Evolutionary conservation across 805 yeast genomes (phyloP).

Genomic region (Isabelozyma rhagii): DNA sequence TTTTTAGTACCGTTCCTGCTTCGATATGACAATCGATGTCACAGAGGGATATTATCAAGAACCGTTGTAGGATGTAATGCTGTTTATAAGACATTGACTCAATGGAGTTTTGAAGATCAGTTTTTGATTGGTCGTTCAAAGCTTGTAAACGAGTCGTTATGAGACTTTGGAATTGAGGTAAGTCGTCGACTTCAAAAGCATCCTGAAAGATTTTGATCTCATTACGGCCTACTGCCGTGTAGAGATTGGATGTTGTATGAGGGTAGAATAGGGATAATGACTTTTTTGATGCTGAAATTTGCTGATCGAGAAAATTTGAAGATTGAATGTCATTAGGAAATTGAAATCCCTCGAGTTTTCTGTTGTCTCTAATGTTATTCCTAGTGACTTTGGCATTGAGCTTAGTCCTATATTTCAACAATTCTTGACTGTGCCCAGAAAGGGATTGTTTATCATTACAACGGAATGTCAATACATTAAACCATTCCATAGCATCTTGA

Average conservation of each 20-base stretch:
- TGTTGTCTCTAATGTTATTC: neutral
- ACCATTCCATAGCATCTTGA: conserved; percentile 15
- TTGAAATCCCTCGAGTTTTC: neutral
- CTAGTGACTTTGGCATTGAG: neutral
- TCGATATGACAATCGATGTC: conserved; percentile 1
- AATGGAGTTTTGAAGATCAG: neutral
- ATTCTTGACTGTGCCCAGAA: neutral
- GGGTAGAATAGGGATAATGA: neutral
- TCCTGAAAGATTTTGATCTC: neutral
- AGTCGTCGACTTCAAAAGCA: conserved; percentile 19
- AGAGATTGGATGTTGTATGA: neutral
- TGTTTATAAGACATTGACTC: neutral
- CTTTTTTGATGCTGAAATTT: neutral
- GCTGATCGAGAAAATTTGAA: neutral
- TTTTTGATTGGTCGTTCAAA: conserved; percentile 9
- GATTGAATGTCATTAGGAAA: neutral
- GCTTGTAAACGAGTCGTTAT: neutral
- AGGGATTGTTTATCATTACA: neutral
- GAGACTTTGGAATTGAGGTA: conserved; percentile 27
- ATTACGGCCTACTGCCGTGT: neutral
- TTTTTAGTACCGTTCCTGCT: neutral
- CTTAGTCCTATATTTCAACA: neutral
- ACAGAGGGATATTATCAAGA: conserved; percentile 25
- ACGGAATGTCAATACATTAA: conserved; percentile 1
- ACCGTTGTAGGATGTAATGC: conserved; percentile 15